Conservation (phyloP, 805 yeast species). For the Priceomyces medius region DNA sequence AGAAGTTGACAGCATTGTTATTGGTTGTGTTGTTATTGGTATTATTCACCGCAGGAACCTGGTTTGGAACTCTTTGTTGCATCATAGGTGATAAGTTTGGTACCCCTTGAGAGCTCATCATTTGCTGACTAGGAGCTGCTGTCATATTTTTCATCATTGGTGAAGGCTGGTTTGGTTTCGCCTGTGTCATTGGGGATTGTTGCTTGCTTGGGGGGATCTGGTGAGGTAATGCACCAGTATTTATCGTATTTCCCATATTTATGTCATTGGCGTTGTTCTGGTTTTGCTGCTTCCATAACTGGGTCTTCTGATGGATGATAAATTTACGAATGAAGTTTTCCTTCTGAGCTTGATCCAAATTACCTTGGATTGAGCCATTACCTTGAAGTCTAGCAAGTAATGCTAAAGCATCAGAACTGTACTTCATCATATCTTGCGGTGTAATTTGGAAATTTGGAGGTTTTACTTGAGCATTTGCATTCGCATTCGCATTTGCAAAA, state of each 20-base stretch:
- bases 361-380: slow-evolving; percentile 31
- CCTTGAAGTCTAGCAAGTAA: slow-evolving; percentile 35
- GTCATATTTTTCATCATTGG: slow-evolving; percentile 16
- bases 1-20: slow-evolving; percentile 12
- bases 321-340: slow-evolving; percentile 39
- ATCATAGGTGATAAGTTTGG: slow-evolving; percentile 17
- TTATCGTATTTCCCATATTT: slow-evolving; percentile 9
- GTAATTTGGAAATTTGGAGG: slow-evolving; percentile 34
- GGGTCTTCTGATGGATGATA: slow-evolving; percentile 38
- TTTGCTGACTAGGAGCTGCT: slow-evolving; percentile 10
- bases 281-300: slow-evolving; percentile 30
- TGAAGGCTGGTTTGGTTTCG: slow-evolving; percentile 17
- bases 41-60: slow-evolving; percentile 6
- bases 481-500: neutral
- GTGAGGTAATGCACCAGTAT: slow-evolving; percentile 8
- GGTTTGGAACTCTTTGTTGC: slow-evolving; percentile 13
- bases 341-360: slow-evolving; percentile 36
- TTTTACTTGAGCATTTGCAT: slow-evolving; percentile 9
- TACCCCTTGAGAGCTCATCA: slow-evolving; percentile 16
- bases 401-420: slow-evolving; percentile 41
- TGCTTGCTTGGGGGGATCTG: slow-evolving; percentile 10
- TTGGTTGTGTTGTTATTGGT: slow-evolving; percentile 10
- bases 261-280: slow-evolving; percentile 8
- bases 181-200: slow-evolving; percentile 12
- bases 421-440: slow-evolving; percentile 39